A percentile compares a stretch with the other conserved stretches of the same genome.
These are phyloP conservation scores for Corchorus capsularis DNA, from an alignment of 345 rosid species.

Conservation along the genomic window DNA sequence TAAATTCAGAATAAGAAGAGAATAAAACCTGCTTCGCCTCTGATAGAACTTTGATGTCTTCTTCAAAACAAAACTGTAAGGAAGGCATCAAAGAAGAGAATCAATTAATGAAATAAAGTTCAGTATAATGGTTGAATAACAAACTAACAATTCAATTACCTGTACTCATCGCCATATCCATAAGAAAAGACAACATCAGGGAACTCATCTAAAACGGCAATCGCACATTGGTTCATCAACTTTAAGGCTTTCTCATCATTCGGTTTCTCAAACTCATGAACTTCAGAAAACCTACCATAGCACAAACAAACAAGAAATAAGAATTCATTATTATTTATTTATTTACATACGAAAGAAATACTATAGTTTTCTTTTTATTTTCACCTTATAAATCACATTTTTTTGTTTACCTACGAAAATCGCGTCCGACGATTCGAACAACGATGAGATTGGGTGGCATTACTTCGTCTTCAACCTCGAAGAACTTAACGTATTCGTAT, in stretches of 20 bases:
- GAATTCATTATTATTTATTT: neutral
- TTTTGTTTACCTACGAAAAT: constrained; percentile 53
- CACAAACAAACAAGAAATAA: constrained; percentile 3
- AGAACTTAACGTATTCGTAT: constrained; percentile 85
- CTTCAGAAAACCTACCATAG: constrained; percentile 54
- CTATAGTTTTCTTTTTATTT: neutral
- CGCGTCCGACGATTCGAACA: constrained; percentile 56
- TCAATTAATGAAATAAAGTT: neutral
- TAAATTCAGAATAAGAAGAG: neutral
- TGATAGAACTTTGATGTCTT: constrained; percentile 77
- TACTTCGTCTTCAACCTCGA: constrained; percentile 70
- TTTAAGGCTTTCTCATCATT: constrained; percentile 62
- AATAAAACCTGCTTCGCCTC: constrained; percentile 72
- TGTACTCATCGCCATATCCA: constrained; percentile 77
- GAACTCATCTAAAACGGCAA: constrained; percentile 62
- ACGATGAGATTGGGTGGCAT: constrained; percentile 67
- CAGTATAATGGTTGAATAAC: neutral
- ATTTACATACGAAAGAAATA: neutral
- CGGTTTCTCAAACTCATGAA: constrained; percentile 78
- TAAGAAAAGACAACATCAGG: constrained; percentile 81
- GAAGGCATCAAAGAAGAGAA: neutral
- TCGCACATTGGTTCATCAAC: constrained; percentile 76
- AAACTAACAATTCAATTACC: constrained; percentile 37
- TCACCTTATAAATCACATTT: neutral
- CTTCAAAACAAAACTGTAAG: constrained; percentile 77